Base-by-base conservation (phyloP, 192 early-diverging fungal genomes). In the Backusella mclennaniae region DNA sequence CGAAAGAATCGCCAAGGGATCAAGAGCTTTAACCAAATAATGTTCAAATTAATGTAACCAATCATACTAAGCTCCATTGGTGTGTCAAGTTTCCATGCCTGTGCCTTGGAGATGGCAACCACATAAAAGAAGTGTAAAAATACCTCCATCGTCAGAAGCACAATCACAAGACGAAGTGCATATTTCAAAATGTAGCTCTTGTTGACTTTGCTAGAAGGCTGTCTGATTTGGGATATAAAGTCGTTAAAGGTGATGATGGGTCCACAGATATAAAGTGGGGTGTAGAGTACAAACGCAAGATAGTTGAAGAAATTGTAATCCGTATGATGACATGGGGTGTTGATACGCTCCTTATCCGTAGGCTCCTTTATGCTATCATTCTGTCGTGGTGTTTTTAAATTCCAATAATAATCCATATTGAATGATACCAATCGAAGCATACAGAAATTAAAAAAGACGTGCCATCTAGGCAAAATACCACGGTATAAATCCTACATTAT, bases 1-100 rank as follows among this genome's bases (percentile, higher is more conserved):
- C 97, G 86, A 78, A 97, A 97, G 83, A 97, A 99, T 39, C 97
- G 87, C 97, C 97, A 99, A 66, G 96, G 96, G 38, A 99, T 93
- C 76, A 97, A 84, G 19, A 99, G 81, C 88, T 93, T 97, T 21
- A 99, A 85, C 96, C 96, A 99, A 69, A 99, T 95, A 66, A 95
- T 85, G 69, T 91, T 89, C 41, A 99, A 82, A 81, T 94, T 93
- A 84, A 95, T 93, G 71, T 93, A 95, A 11, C 95, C 96, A 69
- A 99, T 85, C 85, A 93, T 86, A 35, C 89, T 89, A 73, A 98
- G 90, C 82, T 99, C 89, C 41, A 94, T 89, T 2, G 91, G 88
- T 1, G 91, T 79, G 67, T 91, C 89, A 15, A 88, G 88, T 11
- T 87, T 89, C 95, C 95, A 99, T 9, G 94, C 96, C 52, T 86